Evolutionary conservation across 208 protist species (phyloP), one percentile per base, ranked within the genome.

Genomic region (Trypanosoma grayi): DNA sequence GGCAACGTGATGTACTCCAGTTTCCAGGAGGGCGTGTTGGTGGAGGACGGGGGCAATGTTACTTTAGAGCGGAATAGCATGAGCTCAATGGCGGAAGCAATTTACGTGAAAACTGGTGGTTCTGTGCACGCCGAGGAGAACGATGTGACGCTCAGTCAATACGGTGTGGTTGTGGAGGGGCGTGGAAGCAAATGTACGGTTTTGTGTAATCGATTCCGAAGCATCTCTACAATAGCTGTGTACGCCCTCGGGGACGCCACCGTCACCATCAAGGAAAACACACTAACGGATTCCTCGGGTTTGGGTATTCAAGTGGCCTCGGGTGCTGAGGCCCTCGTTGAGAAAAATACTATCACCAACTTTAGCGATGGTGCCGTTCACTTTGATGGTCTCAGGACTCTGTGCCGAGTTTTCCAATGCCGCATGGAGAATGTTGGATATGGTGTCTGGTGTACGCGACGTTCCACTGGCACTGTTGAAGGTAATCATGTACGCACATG

Each of bases 81-180:
- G 34, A 53, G 71, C 41, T 63, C 68, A 11, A 67, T 68, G 28
- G n/a, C 40, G 9, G 46, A 66, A 40, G 43, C 51, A n/a, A 55
- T 80, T 43, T 67, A 61, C 41, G 68, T 75, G 18, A 71, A 54
- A 31, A 28, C 28, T 9, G 61, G 57, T 22, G 55, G 74, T 44
- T 54, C 28, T 28, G 31, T 70, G 24, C 18, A 61, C 52, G 63
- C 37, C 1, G 41, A 68, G 27, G 46, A 60, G 13, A 81, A 77
- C 54, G 52, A 61, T 36, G 20, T 75, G 10, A 60, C 48, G 22
- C 68, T 74, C 30, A 33, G 63, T 34, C 31, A 59, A 20, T 31
- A 65, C 30, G 64, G 63, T 27, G 41, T 81, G n/a, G 39, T 70
- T 46, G 60, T 77, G 1, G 27, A 37, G 16, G 75, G 64, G n/a